Conservation (phyloP, 768 basidiomycete genomes). For the Lentinula boryana region DNA sequence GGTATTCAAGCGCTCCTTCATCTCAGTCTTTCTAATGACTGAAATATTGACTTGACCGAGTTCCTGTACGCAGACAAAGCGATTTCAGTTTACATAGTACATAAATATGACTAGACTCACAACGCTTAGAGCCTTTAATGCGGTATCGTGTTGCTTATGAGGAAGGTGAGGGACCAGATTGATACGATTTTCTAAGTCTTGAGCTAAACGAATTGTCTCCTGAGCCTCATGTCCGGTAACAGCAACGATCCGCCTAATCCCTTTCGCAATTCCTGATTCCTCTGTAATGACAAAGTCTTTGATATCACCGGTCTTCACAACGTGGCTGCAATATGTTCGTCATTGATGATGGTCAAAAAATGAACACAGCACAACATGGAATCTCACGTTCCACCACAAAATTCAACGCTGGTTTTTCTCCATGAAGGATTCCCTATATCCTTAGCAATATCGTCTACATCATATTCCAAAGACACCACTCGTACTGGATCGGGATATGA, state of each 20-base stretch:
- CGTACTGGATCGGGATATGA: slow-evolving; percentile 96
- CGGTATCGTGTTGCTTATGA: slow-evolving; percentile 84
- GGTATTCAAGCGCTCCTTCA: slow-evolving; percentile 66
- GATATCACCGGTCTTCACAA: slow-evolving; percentile 94
- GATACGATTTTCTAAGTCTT: slow-evolving; percentile 55
- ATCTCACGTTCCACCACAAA: slow-evolving; percentile 96
- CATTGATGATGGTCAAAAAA: neutral
- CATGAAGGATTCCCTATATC: slow-evolving; percentile 90
- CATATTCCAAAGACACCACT: slow-evolving; percentile 86
- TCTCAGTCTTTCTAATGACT: slow-evolving; percentile 69
- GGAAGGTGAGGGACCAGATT: slow-evolving; percentile 50
- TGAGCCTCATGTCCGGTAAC: slow-evolving; percentile 93
- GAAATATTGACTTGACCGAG: slow-evolving; percentile 88
- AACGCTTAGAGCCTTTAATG: slow-evolving; percentile 72
- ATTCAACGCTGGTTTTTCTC: slow-evolving; percentile 88
- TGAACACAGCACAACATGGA: slow-evolving; percentile 11
- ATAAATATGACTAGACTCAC: slow-evolving; percentile 35
- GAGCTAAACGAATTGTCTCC: slow-evolving; percentile 66
- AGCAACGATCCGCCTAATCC: slow-evolving; percentile 90
- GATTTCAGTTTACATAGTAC: neutral
- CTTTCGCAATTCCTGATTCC: slow-evolving; percentile 97
- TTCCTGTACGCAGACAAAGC: slow-evolving; percentile 46
- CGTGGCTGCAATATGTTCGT: slow-evolving; percentile 52
- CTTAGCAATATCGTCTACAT: slow-evolving; percentile 77
- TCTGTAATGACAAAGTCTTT: slow-evolving; percentile 93